A percentile compares a stretch with the other conserved stretches of the same genome.
These are phyloP conservation scores for Aurinia saxatilis DNA, from an alignment of 345 rosid genomes.

Conservation along the genomic window DNA sequence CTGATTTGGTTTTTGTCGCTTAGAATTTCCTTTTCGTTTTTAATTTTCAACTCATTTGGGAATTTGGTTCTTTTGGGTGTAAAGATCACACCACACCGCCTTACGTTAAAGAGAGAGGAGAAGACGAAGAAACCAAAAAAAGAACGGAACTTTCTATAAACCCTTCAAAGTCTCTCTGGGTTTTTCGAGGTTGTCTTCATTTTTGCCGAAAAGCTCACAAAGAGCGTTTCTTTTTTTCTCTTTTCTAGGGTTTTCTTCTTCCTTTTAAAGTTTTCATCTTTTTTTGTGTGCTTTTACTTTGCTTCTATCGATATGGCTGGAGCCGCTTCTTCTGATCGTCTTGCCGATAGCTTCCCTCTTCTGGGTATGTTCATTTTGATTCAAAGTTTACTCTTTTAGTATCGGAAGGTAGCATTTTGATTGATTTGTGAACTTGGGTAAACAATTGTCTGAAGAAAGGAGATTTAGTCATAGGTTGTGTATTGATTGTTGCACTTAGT, in stretches of 20 bases:
- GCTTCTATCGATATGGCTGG: conserved; percentile 38
- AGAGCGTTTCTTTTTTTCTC: too few relatives aligned
- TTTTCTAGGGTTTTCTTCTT: conserved; percentile 31
- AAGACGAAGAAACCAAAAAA: conserved; percentile 21
- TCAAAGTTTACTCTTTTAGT: background rate
- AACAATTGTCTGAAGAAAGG: too few relatives aligned
- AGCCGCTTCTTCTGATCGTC: conserved; percentile 47
- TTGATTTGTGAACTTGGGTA: background rate
- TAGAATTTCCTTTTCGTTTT: conserved; percentile 2
- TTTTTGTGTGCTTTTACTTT: background rate
- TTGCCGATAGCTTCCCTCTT: conserved; percentile 39
- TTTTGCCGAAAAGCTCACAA: background rate
- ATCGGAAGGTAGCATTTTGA: background rate
- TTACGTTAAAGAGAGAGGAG: conserved; percentile 16
- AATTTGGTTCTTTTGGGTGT: background rate
- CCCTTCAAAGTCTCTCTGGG: conserved; percentile 20
- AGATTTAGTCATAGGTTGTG: background rate
- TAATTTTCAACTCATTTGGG: conserved; percentile 1
- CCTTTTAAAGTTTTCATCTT: conserved; percentile 4
- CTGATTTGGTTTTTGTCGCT: conserved; percentile 6
- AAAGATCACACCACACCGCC: conserved; percentile 30
- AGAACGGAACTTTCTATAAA: conserved; percentile 19
- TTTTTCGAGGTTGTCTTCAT: conserved; percentile 12
- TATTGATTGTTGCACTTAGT: background rate
- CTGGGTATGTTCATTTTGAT: conserved; percentile 31